Evolutionary conservation across 495 filamentous ascomycete species (phyloP), one percentile per base, ranked within the genome.

Genomic region (Neurospora sp.): DNA sequence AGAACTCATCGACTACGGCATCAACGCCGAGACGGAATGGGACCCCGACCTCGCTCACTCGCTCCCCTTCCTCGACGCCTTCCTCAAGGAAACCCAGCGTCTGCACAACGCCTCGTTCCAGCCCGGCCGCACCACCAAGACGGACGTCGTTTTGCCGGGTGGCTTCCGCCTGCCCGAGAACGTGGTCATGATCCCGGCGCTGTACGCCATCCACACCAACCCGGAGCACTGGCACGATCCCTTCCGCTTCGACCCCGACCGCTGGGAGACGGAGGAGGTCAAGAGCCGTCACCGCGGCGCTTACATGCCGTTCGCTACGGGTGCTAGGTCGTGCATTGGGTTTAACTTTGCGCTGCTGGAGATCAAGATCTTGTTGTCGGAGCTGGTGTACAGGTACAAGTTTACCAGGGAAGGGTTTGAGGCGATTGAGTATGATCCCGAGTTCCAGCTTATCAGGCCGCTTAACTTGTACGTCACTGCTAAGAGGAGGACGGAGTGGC

Each of bases 281-380:
- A 85, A 87, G 78, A 81, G 79, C 60, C 70, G 82, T 10, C 85
- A 84, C 54, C 81, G 82, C 60, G 80, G 76, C 3, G 75, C 84
- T 1, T 90, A 90, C 76, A 80, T 85, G 4, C 87, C 87, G 0
- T 89, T 90, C 69, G 87, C 84, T 0, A 80, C 82, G 9, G 88
- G 88, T 0, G 79, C 79, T 0, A 77, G 88, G 0, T 81, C 81
- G 75, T 90, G 88, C 76, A 87, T 90, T 72, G 88, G 87, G 0
- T 90, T 89, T 77, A 90, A 88, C 77, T 87, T 89, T 76, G 88
- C 87, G 0, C 75, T 90, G 27, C 78, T 81, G 69, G 87, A 90
- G 73, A 79, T 88, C 73, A 88, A 88, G 80, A 79, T 86, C 1
- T 80, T 88, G 39, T 70, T 90, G 70, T 75, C 82, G 0, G 83